phyloP scores from a whole-genome alignment of 257 asterid species.

The Salvia splendens region DNA sequence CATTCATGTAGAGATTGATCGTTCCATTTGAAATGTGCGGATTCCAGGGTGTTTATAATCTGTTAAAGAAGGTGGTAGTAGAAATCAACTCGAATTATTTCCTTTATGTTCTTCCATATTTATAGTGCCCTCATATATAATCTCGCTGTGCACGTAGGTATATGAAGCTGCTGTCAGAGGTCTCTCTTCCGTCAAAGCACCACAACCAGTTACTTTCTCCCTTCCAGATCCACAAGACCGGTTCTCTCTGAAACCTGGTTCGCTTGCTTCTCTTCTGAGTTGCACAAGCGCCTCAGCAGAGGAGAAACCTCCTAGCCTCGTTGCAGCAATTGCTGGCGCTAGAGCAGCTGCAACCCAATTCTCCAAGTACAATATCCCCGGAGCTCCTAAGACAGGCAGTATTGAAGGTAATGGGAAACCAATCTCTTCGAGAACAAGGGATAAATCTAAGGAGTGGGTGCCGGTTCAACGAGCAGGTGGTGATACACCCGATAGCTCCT shows the following conservation, averaged over 20 bases:
- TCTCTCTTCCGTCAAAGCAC: conserved; percentile 52
- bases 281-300: conserved; percentile 35
- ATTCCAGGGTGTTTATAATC: conserved; percentile 83
- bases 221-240: conserved; percentile 60
- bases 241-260: conserved; percentile 69
- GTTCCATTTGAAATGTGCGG: conserved; percentile 98
- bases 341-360: conserved; percentile 81
- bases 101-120: neutral
- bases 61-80: conserved; percentile 70
- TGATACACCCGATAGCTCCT: neutral
- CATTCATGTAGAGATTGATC: conserved; percentile 64
- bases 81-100: conserved; percentile 12
- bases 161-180: conserved; percentile 79
- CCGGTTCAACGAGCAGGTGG: neutral
- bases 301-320: conserved; percentile 54
- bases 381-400: conserved; percentile 1
- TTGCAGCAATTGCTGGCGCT: conserved; percentile 78
- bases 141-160: conserved; percentile 43
- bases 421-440: conserved; percentile 41
- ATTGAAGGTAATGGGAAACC: conserved; percentile 24
- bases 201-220: conserved; percentile 57
- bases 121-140: conserved; percentile 4
- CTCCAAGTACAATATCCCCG: conserved; percentile 39
- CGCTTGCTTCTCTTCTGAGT: conserved; percentile 42
- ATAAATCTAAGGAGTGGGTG: conserved; percentile 12